Evolutionary conservation across 352 stramenopile species (phyloP), one percentile per base, ranked within the genome.

Genomic region (Globisporangium nunn): DNA sequence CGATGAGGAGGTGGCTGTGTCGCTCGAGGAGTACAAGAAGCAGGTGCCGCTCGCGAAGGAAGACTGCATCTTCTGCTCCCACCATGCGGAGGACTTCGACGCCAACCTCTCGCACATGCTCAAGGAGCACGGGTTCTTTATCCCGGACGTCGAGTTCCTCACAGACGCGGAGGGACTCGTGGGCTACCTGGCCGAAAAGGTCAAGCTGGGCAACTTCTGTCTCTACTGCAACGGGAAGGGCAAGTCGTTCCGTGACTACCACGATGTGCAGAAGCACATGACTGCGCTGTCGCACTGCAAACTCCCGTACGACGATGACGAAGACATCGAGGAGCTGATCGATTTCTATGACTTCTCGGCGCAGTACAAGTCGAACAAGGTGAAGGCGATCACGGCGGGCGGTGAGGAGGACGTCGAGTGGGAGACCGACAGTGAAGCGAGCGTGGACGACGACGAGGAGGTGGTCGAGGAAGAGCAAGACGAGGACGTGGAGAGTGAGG

Each of bases 221-320:
- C 72, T 99, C 50, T 98, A 97, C 68, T 99, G 96, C 69, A 95
- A 98, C 63, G 84, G 84, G 45, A 89, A 91, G 60, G 84, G 87
- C 53, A 90, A 94, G 67, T 66, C 77, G 4, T 99, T 98, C 75
- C 74, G 68, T 6, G 88, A 76, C 33, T 88, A 84, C 60, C 75
- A 95, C 61, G 92, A 93, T 51, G 90, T 88, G 53, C 87, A 98
- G 70, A 95, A 97, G 70, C 96, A 99, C 77, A 99, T 99, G 95
- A 85, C 74, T 12, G 87, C 83, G 51, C 75, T 94, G 31, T 92
- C 75, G 43, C 91, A 98, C 66, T 97, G 90, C 61, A 96, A 96
- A 64, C 70, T 98, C 12, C 71, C 75, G 50, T 98, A 97, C 63
- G 88, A 97, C 54, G 83, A 95, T 18, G 73, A 85, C 53, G 85